Evolutionary conservation across 2,329 filamentous ascomycete genomes (phyloP).

Genomic region (Aurifilum marmelostoma): DNA sequence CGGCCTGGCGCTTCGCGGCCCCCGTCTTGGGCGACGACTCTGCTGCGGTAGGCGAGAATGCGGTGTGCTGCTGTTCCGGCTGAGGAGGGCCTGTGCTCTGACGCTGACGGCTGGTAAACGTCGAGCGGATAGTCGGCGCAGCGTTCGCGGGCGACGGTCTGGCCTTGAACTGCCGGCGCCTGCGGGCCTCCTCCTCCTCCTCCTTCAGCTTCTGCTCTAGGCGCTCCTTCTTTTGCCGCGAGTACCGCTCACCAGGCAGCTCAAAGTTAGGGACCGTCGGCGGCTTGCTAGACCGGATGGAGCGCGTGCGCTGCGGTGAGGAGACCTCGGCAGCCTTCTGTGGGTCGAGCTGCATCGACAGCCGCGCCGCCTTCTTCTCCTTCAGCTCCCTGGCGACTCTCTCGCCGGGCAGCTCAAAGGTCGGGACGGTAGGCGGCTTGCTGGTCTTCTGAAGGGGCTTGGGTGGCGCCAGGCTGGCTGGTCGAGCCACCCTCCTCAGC

Average conservation of each 20-base stretch:
- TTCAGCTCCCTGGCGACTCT: constrained; percentile 60
- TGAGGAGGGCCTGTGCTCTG: constrained; percentile 15
- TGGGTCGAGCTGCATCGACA: constrained; percentile 44
- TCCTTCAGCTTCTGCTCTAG: constrained; percentile 57
- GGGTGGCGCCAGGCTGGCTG: constrained; percentile 48
- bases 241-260: constrained; percentile 65
- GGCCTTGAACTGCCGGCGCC: constrained; percentile 66
- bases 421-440: constrained; percentile 57
- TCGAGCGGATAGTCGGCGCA: constrained; percentile 55
- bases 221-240: constrained; percentile 58
- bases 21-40: constrained; percentile 29
- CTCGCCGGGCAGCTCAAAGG: constrained; percentile 67
- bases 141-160: constrained; percentile 53
- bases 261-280: constrained; percentile 62
- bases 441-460: constrained; percentile 55
- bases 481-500: constrained; percentile 40
- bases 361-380: constrained; percentile 61
- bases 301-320: constrained; percentile 48
- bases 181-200: constrained; percentile 63
- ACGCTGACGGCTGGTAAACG: constrained; percentile 50
- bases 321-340: constrained; percentile 41
- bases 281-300: constrained; percentile 53
- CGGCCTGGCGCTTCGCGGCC: constrained; percentile 24
- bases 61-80: constrained; percentile 8
- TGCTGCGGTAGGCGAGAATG: background rate